Evolutionary conservation across 257 asterid genomes (phyloP).

Genomic region (Penstemon newberryi): DNA sequence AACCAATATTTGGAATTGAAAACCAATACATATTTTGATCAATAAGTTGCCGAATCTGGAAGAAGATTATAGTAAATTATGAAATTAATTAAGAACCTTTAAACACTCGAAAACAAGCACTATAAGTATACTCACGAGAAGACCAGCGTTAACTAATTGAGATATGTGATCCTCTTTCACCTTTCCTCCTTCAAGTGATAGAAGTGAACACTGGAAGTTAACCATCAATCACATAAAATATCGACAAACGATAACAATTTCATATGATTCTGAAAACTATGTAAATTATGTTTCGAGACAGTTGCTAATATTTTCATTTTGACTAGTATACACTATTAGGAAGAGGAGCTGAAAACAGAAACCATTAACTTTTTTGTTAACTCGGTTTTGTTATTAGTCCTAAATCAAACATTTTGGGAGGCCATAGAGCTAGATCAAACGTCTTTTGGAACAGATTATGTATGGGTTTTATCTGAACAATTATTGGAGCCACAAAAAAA

Average conservation of each 20-base stretch:
- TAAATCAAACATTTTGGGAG: too few relatives aligned
- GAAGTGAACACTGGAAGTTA: slow-evolving; percentile 70
- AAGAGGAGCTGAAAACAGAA: neutral
- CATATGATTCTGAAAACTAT: neutral
- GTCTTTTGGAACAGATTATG: too few relatives aligned
- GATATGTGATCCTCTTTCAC: slow-evolving; percentile 89
- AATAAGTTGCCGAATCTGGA: slow-evolving; percentile 84
- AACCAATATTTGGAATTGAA: slow-evolving; percentile 89
- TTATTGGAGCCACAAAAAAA: too few relatives aligned
- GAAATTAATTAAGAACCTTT: slow-evolving; percentile 1
- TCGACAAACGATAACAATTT: neutral
- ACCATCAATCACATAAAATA: slow-evolving; percentile 26
- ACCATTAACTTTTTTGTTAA: too few relatives aligned
- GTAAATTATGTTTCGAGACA: neutral
- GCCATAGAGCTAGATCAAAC: too few relatives aligned
- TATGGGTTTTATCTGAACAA: too few relatives aligned
- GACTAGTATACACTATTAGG: neutral
- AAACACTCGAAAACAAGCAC: neutral
- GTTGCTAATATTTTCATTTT: neutral
- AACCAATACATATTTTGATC: slow-evolving; percentile 96
- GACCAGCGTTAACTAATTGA: slow-evolving; percentile 78
- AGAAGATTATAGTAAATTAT: slow-evolving; percentile 22
- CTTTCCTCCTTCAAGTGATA: slow-evolving; percentile 69
- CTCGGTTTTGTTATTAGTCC: too few relatives aligned
- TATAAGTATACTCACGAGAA: slow-evolving; percentile 61